Evolutionary conservation across 441 rosid species (phyloP), one percentile per base, ranked within the genome.

Genomic region (Viola pubescens): DNA sequence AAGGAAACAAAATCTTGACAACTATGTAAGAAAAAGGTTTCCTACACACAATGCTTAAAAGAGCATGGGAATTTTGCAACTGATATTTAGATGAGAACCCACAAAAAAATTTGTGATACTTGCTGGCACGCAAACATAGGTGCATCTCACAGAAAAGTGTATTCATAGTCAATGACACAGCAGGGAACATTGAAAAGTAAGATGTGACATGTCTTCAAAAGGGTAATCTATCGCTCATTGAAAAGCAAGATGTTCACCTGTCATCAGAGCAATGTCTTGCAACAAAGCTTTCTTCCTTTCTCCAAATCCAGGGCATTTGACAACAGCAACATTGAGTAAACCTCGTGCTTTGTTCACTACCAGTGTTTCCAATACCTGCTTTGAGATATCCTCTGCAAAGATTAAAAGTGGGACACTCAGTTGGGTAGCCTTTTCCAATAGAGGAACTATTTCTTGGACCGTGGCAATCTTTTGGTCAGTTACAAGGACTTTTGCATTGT

Each of bases 261-360:
- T 87, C 95, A 89, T 74, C 66, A 89, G 83, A 61, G 95, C 97
- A 74, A 91, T 83, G 68, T 91, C 97, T 79, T 89, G 98, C 80
- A 89, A 79, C 58, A 85, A 53, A 65, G 91, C 94, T 77, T 89
- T 91, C 77, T 84, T 87, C 12, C 89, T 85, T 47, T 85, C 94
- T 66, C 78, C 79, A 82, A 79, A 70, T 58, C 97, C 98, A 3
- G 98, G 98, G 73, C 97, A 87, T 70, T 84, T 81, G 54, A 91
- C 87, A 54, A 79, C 95, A 61, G 91, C 98, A 64, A 87, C 95
- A 69, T 81, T 87, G 63, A 91, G 72, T 58, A 85, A 55, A 64
- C 98, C 91, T 70, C 75, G 81, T 73, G 64, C 80, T 82, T 81
- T 89, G 73, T 91, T 91, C 70, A 83, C 70, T 47, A 82, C 80